Evolutionary conservation across 306 rosid genomes (phyloP).

Genomic region (Sphenostylis stenocarpa): DNA sequence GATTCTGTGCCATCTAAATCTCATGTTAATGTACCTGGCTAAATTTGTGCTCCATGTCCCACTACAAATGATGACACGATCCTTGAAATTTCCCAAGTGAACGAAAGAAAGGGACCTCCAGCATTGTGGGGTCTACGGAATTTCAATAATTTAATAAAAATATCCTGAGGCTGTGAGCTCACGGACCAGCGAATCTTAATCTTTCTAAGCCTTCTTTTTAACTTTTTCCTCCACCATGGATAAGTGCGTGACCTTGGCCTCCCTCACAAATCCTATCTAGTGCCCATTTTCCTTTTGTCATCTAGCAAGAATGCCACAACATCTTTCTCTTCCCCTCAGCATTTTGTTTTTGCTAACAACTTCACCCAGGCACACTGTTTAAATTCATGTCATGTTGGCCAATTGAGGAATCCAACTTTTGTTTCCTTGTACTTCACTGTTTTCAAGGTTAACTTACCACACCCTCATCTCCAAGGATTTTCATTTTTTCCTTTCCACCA

Average conservation of each 20-base stretch:
- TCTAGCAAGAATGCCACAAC: not conserved
- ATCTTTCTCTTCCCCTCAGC: not conserved
- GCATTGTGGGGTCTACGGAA: conserved; percentile 36
- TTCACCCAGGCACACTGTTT: not conserved
- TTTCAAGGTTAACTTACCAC: not conserved
- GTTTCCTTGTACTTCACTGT: conserved; percentile 19
- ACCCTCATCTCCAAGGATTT: not conserved
- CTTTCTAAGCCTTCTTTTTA: conserved; percentile 42
- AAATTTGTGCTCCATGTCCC: conserved; percentile 12
- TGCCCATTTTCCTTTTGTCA: conserved; percentile 46
- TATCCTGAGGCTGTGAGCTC: conserved; percentile 32
- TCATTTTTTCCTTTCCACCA: conserved; percentile 11
- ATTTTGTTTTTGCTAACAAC: not conserved
- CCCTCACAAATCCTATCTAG: conserved; percentile 32
- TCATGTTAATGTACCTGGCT: not conserved
- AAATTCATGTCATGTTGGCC: not conserved
- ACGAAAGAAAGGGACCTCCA: conserved; percentile 11
- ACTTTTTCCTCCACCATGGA: conserved; percentile 48
- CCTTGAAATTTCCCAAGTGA: conserved; percentile 35
- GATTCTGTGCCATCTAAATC: not conserved
- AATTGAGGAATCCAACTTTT: not conserved
- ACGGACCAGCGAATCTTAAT: conserved; percentile 59
- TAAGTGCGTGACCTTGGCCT: conserved; percentile 11
- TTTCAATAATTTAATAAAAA: conserved; percentile 13
- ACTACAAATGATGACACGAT: not conserved